These are phyloP conservation scores for Puccinia coronata DNA, from an alignment of 1,284 basidiomycete species.

Conservation along the genomic window DNA sequence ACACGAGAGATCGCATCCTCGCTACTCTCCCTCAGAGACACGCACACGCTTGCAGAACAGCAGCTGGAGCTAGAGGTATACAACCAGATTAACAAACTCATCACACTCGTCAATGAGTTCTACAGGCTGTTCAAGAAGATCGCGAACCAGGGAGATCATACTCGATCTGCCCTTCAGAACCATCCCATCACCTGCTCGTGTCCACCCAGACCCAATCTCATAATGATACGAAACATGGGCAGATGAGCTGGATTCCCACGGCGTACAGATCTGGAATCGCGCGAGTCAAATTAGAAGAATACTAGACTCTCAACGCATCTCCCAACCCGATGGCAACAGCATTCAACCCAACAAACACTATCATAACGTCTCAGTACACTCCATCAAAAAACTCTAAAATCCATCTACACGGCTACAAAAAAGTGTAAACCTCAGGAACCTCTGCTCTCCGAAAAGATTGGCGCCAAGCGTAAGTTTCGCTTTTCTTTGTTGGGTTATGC, in stretches of 20 bases:
- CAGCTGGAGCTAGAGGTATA: conserved; percentile 17
- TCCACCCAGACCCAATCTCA: background rate
- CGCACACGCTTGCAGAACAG: background rate
- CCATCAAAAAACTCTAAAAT: background rate
- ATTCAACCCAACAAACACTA: conserved; percentile 15
- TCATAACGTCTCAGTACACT: background rate
- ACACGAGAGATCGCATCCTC: background rate
- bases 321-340: conserved; percentile 1
- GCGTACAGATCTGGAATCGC: conserved; percentile 49
- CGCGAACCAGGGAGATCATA: background rate
- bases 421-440: background rate
- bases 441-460: conserved; percentile 22
- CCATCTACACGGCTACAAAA: conserved; percentile 23
- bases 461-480: conserved; percentile 9
- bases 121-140: background rate
- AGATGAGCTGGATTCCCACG: conserved; percentile 38
- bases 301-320: background rate
- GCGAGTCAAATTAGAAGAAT: conserved; percentile 34
- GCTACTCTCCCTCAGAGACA: conserved; percentile 10
- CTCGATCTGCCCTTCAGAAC: background rate
- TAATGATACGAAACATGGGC: conserved; percentile 19
- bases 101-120: conserved; percentile 22
- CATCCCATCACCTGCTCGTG: background rate
- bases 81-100: conserved; percentile 1
- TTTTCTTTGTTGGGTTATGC: background rate